Conservation (phyloP, 306 rosid genomes). For the Quercus bicolor region DNA sequence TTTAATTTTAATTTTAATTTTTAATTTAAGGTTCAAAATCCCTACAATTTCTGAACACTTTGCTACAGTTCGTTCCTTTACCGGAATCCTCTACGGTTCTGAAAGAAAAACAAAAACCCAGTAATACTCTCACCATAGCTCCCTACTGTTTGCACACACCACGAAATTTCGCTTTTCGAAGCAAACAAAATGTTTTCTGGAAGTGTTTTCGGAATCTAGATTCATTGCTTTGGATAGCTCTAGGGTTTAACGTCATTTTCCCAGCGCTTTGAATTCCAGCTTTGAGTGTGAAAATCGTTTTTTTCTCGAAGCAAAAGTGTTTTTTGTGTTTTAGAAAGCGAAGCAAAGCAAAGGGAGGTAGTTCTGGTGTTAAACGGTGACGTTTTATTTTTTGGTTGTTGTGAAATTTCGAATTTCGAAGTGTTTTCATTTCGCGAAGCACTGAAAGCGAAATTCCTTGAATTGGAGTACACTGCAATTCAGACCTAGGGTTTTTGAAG, state of each 20-base stretch:
- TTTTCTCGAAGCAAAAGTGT: background rate
- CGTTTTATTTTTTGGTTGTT: background rate
- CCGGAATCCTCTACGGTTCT: background rate
- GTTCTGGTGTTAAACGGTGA: background rate
- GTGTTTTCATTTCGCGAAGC: background rate
- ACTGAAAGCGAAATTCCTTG: background rate
- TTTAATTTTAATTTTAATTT: too few relatives aligned
- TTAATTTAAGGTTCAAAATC: too few relatives aligned
- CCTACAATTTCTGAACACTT: background rate
- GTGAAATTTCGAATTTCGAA: background rate
- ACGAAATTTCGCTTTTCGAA: background rate
- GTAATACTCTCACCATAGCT: background rate
- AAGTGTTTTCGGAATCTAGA: background rate
- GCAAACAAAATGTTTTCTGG: background rate
- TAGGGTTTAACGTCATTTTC: constrained; percentile 1
- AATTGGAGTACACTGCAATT: background rate
- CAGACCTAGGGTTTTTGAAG: background rate
- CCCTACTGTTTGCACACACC: background rate
- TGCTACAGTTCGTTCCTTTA: background rate
- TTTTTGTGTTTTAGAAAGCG: background rate
- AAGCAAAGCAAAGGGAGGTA: background rate
- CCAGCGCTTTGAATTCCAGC: background rate
- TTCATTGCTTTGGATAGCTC: background rate
- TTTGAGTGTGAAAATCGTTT: background rate
- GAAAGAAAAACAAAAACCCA: background rate